Base-by-base conservation (phyloP, 768 basidiomycete genomes). In the Hydnomerulius pinastri region DNA sequence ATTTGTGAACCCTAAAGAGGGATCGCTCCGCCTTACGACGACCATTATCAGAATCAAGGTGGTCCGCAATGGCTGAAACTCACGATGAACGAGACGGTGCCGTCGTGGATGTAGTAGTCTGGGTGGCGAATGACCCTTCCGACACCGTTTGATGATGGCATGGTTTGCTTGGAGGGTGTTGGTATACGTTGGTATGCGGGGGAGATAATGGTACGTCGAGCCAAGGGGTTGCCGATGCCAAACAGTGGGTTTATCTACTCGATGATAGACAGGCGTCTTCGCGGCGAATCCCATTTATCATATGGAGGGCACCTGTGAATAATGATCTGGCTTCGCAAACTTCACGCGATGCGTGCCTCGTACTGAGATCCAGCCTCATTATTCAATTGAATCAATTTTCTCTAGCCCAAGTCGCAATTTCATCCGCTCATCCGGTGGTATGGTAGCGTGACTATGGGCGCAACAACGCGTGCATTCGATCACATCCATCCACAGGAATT, bases 1-100 rank as follows among this genome's bases (percentile, higher is more conserved):
- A 56, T 0, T 68, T 49, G 35, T 76, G 75, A 0, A 75, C 39
- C 0, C 65, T 64, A 45, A 72, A 77, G 0, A 68, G 17, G 0
- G 52, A 66, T 3, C 55, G 58, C 17, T 73, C 65, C 0, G 74
- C 70, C 76, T 77, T n/a, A n/a, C n/a, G n/a, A n/a, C n/a, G n/a
- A n/a, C n/a, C n/a, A n/a, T n/a, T n/a, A n/a, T n/a, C n/a, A n/a
- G n/a, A n/a, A n/a, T n/a, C n/a, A n/a, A n/a, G n/a, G n/a, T n/a
- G n/a, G n/a, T n/a, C n/a, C n/a, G n/a, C 18, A n/a, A 8, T 27
- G 10, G 6, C 52, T 27, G 32, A 27, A 17, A 54, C 62, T 20
- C 44, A 64, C 62, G 44, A 55, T 5, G 25, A 64, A 57, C 0
- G 55, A 53, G 2, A 66, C 35, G 1, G 36, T 57, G 0, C 64